phyloP scores from a whole-genome alignment of 139 green algal species.

The Asterochloris erici region DNA sequence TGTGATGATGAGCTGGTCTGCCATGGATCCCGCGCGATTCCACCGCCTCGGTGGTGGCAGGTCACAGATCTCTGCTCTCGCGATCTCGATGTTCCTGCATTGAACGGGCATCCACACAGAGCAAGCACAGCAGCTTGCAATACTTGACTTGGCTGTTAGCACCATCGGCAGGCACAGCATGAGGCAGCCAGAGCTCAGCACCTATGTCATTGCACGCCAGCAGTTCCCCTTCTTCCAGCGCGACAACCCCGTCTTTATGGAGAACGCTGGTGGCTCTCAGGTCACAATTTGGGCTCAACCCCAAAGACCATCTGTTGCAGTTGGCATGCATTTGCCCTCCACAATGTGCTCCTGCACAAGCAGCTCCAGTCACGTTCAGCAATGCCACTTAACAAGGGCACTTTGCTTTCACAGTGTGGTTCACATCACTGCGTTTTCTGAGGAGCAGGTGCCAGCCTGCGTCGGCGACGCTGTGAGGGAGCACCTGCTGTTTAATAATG shows the following conservation, averaged over 20 bases:
- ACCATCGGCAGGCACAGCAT: not conserved
- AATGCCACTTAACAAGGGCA: not conserved
- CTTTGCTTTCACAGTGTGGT: not conserved
- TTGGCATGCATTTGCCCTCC: not conserved
- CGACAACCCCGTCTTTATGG: not conserved
- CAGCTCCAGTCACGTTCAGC: not conserved
- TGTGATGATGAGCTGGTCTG: no score
- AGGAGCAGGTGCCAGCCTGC: slow-evolving; percentile 11
- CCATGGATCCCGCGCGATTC: no score
- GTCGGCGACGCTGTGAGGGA: slow-evolving; percentile 18
- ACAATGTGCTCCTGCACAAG: not conserved
- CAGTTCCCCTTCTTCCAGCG: slow-evolving; percentile 5
- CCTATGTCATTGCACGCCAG: not conserved
- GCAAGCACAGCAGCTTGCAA: no score
- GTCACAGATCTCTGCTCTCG: no score
- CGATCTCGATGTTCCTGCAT: no score
- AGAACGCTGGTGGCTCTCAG: slow-evolving; percentile 19
- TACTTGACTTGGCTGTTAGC: no score
- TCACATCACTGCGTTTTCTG: not conserved
- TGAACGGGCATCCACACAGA: no score
- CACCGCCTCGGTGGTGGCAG: no score
- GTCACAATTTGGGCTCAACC: not conserved
- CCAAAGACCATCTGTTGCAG: not conserved
- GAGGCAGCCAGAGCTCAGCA: not conserved
- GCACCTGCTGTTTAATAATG: slow-evolving; percentile 20